These are phyloP conservation scores for Typha latifolia DNA, from an alignment of 176 grass and related monocot genomes.

Conservation along the genomic window DNA sequence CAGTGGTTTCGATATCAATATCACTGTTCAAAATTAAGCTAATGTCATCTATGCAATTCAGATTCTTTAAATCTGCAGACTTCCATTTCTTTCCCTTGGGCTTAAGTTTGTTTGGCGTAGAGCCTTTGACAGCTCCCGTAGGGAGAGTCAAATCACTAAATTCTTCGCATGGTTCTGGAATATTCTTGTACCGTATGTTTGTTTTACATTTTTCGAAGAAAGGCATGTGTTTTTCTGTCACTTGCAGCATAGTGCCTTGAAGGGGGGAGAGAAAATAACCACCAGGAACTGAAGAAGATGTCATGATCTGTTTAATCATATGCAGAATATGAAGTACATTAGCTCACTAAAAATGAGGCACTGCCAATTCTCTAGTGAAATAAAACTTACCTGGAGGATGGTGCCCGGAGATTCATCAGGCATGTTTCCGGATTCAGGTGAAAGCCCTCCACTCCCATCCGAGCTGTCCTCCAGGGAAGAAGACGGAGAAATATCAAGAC, in stretches of 20 bases:
- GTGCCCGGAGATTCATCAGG: slow-evolving; percentile 35
- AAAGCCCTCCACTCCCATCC: slow-evolving; percentile 24
- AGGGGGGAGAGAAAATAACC: slow-evolving; percentile 47
- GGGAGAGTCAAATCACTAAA: slow-evolving; percentile 4
- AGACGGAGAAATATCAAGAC: slow-evolving; percentile 65
- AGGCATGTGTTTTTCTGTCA: slow-evolving; percentile 28
- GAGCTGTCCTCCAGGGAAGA: slow-evolving; percentile 47
- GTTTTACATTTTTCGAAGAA: slow-evolving; percentile 20
- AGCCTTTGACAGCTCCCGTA: slow-evolving; percentile 20
- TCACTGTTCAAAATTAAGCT: slow-evolving; percentile 23
- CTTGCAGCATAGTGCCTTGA: slow-evolving; percentile 27
- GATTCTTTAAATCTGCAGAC: slow-evolving; percentile 14
- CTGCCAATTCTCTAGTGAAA: no score
- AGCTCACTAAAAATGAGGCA: slow-evolving; percentile 10
- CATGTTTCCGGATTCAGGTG: slow-evolving; percentile 13
- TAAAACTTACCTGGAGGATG: slow-evolving; percentile 45
- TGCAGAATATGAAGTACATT: slow-evolving; percentile 15
- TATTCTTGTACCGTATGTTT: slow-evolving; percentile 10
- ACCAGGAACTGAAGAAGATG: slow-evolving; percentile 42
- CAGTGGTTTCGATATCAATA: slow-evolving; percentile 11
- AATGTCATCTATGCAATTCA: slow-evolving; percentile 18
- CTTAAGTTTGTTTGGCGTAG: slow-evolving; percentile 22
- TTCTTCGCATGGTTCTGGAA: slow-evolving; percentile 8
- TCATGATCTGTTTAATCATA: slow-evolving; percentile 50
- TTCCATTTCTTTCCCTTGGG: slow-evolving; percentile 21